Percentiles rank a stretch among this genome's conserved stretches.
Evolutionary conservation across 1,284 basidiomycete species (phyloP).

Genomic region (Moesziomyces sp.): DNA sequence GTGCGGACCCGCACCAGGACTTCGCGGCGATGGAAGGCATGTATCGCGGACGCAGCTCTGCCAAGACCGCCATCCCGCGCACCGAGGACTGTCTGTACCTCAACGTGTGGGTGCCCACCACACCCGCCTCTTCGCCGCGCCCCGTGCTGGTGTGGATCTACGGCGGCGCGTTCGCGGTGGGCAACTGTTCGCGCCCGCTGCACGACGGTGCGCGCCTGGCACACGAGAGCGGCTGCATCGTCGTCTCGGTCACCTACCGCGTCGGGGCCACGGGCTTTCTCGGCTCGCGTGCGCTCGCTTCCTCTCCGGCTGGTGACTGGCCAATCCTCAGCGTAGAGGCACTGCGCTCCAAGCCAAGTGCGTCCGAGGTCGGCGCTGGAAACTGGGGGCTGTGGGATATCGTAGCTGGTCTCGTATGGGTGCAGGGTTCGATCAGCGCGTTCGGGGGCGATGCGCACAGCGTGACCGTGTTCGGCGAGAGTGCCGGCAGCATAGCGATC

Average conservation of each 20-base stretch:
- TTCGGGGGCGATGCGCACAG: constrained; percentile 77
- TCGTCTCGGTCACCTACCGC: constrained; percentile 71
- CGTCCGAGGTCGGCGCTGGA: constrained; percentile 20
- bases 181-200: constrained; percentile 47
- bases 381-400: constrained; percentile 77
- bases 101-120: constrained; percentile 67
- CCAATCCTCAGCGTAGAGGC: constrained; percentile 23
- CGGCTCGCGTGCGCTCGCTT: constrained; percentile 69
- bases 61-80: constrained; percentile 25
- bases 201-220: constrained; percentile 35
- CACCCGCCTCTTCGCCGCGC: constrained; percentile 40
- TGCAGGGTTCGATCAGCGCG: constrained; percentile 74
- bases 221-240: constrained; percentile 65
- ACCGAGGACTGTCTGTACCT: constrained; percentile 73
- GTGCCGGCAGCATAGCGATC: constrained; percentile 52
- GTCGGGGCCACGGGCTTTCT: constrained; percentile 71
- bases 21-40: constrained; percentile 40
- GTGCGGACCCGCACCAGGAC: constrained; percentile 44
- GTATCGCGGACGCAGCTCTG: constrained; percentile 18
- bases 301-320: constrained; percentile 24
- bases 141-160: constrained; percentile 73
- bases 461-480: constrained; percentile 63
- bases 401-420: constrained; percentile 72
- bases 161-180: constrained; percentile 70
- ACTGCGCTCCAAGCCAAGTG: constrained; percentile 11